Evolutionary conservation across 225 moss, liverwort and hornwort genomes (phyloP).

Genomic region (Polytrichum commune): DNA sequence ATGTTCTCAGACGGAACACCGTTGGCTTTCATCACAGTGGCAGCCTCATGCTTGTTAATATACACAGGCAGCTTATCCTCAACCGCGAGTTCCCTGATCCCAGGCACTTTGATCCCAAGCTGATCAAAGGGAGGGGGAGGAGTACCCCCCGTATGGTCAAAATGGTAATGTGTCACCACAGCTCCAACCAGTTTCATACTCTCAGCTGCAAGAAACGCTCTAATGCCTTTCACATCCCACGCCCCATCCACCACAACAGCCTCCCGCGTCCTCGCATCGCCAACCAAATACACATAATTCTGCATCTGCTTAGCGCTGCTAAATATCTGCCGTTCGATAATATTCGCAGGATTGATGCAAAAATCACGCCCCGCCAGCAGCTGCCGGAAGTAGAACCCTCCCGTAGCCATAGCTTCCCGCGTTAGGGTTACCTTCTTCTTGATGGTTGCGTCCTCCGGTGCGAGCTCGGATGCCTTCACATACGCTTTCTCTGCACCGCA

Average conservation of each 20-base stretch:
- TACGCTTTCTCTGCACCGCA: conserved; percentile 65
- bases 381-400: conserved; percentile 95
- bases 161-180: conserved; percentile 94
- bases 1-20: conserved; percentile 64
- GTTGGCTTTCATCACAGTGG: conserved; percentile 55
- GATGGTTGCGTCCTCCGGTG: conserved; percentile 61
- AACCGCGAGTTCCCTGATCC: conserved; percentile 80
- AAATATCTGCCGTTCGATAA: conserved; percentile 91
- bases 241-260: conserved; percentile 94
- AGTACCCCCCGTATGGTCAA: conserved; percentile 94
- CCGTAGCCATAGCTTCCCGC: conserved; percentile 59
- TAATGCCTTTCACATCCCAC: conserved; percentile 93
- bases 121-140: conserved; percentile 93
- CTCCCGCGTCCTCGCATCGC: conserved; percentile 91
- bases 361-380: conserved; percentile 89
- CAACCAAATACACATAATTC: conserved; percentile 88
- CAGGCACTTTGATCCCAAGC: conserved; percentile 94
- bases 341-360: conserved; percentile 70
- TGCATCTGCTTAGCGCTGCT: conserved; percentile 97
- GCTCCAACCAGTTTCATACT: conserved; percentile 92
- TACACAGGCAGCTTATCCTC: conserved; percentile 76
- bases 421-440: conserved; percentile 61
- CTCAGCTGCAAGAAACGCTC: conserved; percentile 60
- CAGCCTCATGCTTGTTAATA: conserved; percentile 75
- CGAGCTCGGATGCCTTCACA: conserved; percentile 65